A percentile compares a stretch with the other conserved stretches of the same genome.
phyloP scores from a whole-genome alignment of 345 rosid species.

The Dimocarpus longan region DNA sequence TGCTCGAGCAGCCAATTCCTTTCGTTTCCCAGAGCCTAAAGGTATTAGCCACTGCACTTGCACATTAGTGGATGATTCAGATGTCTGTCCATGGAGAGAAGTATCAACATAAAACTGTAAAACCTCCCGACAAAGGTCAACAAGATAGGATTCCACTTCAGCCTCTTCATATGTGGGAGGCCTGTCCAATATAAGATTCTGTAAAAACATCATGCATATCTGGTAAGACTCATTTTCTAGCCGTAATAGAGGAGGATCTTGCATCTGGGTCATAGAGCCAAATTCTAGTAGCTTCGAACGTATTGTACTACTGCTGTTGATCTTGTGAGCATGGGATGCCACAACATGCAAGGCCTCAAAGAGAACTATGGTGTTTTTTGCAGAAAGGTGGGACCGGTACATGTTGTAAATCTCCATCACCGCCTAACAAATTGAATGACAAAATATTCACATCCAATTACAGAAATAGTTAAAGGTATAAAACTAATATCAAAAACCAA shows the following conservation, averaged over 20 bases:
- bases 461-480: not conserved
- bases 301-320: conserved; percentile 57
- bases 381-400: conserved; percentile 75
- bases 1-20: conserved; percentile 81
- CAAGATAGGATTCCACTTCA: conserved; percentile 68
- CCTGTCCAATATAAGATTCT: conserved; percentile 66
- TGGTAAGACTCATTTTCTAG: conserved; percentile 96
- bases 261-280: conserved; percentile 93
- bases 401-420: conserved; percentile 93
- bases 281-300: conserved; percentile 81
- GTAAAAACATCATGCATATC: conserved; percentile 87
- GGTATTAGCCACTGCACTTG: conserved; percentile 73
- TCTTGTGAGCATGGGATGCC: conserved; percentile 77
- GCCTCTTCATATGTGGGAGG: conserved; percentile 55
- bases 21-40: conserved; percentile 81
- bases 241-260: conserved; percentile 92
- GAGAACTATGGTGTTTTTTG: conserved; percentile 70
- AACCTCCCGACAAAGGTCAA: conserved; percentile 72
- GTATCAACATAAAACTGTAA: conserved; percentile 68
- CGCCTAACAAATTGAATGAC: conserved; percentile 57
- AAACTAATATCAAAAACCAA: not conserved
- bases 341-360: conserved; percentile 79
- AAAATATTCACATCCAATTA: conserved; percentile 8
- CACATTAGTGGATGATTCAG: conserved; percentile 40
- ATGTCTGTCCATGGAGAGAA: conserved; percentile 42